A percentile compares a stretch with the other conserved stretches of the same genome.
Evolutionary conservation across 768 basidiomycete genomes (phyloP).

Genomic region (Mycena kentingensis): DNA sequence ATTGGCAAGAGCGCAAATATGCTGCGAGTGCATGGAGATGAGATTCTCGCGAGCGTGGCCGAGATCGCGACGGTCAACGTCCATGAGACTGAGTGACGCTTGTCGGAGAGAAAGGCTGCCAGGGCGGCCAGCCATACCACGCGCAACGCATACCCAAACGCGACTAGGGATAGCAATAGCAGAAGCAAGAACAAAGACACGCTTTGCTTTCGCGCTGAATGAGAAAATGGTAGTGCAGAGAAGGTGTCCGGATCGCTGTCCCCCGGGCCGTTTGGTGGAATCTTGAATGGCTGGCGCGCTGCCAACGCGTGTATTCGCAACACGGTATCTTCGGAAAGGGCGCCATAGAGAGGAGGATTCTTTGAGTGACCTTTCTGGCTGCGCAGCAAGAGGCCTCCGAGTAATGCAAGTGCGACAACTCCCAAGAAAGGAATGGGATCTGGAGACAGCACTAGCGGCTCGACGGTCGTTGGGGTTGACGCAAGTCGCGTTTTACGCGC

Average conservation of each 20-base stretch:
- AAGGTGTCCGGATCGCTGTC: constrained; percentile 12
- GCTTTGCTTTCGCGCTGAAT: constrained; percentile 14
- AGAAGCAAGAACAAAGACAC: constrained; percentile 19
- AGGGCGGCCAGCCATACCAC: constrained; percentile 7
- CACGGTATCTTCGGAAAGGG: constrained; percentile 13
- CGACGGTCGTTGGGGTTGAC: background rate
- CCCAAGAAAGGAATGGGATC: background rate
- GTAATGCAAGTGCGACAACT: background rate
- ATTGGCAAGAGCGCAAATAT: constrained; percentile 1
- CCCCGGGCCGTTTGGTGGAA: constrained; percentile 16
- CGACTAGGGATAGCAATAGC: constrained; percentile 2
- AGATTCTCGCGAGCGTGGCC: constrained; percentile 5
- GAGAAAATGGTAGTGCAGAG: constrained; percentile 11
- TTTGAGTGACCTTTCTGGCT: background rate
- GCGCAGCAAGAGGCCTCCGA: background rate
- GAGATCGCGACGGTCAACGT: constrained; percentile 8
- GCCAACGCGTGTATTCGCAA: constrained; percentile 13
- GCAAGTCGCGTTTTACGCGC: background rate
- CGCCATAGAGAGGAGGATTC: too few species aligned
- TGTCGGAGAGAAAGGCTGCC: constrained; percentile 3
- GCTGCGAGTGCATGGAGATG: constrained; percentile 8
- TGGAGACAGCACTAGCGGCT: background rate
- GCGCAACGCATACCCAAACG: constrained; percentile 3
- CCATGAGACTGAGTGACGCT: constrained; percentile 11
- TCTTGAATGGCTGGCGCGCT: constrained; percentile 15